These are phyloP conservation scores for Pythium diclinum DNA, from an alignment of 352 stramenopile species.

Conservation along the genomic window DNA sequence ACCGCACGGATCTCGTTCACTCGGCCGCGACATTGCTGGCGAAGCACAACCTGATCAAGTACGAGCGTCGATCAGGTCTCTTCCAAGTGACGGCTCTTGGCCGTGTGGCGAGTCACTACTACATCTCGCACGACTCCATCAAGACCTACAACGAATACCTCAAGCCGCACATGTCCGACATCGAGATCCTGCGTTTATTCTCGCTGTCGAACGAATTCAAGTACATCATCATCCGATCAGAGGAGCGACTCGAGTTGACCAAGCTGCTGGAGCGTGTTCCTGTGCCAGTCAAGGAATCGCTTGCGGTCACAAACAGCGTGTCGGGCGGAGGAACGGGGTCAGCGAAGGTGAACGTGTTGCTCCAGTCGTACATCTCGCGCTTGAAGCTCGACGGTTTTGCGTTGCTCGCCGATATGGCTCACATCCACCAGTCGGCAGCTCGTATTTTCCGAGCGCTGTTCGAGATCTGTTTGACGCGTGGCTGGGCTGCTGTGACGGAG, in stretches of 20 bases:
- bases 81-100: slow-evolving; percentile 97
- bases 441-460: slow-evolving; percentile 99
- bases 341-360: slow-evolving; percentile 98
- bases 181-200: slow-evolving; percentile 99
- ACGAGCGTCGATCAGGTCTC: slow-evolving; percentile 94
- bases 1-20: slow-evolving; percentile 95
- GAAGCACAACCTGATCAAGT: slow-evolving; percentile 97
- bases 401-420: slow-evolving; percentile 98
- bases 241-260: slow-evolving; percentile 98
- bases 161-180: slow-evolving; percentile 99
- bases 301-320: slow-evolving; percentile 47
- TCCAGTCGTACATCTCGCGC: slow-evolving; percentile 99
- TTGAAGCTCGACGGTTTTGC: slow-evolving; percentile 98
- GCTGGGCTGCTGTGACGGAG: slow-evolving; percentile 94
- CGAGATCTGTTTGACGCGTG: slow-evolving; percentile 96
- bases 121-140: slow-evolving; percentile 98
- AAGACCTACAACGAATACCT: slow-evolving; percentile 98
- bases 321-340: slow-evolving; percentile 60
- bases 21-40: slow-evolving; percentile 95
- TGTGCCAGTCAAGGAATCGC: slow-evolving; percentile 97
- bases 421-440: slow-evolving; percentile 98
- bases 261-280: slow-evolving; percentile 97
- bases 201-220: slow-evolving; percentile 98
- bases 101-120: slow-evolving; percentile 98
- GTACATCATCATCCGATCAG: slow-evolving; percentile 97